A percentile compares a stretch with the other conserved stretches of the same genome.
These are phyloP conservation scores for Hypsizygus ulmarius DNA, from an alignment of 1,284 basidiomycete species.

Conservation along the genomic window DNA sequence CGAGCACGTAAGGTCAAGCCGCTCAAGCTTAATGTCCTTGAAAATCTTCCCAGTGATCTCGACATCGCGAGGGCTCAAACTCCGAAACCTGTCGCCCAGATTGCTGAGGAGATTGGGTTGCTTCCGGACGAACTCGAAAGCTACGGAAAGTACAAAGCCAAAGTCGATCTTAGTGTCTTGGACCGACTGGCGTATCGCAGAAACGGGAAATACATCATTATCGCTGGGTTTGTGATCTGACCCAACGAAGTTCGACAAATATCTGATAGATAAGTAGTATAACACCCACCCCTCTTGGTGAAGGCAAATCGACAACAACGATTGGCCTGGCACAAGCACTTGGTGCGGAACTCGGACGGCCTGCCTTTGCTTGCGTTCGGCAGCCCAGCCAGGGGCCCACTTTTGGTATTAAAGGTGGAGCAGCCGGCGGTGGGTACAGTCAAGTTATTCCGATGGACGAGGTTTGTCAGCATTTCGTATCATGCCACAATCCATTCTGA, in stretches of 20 bases:
- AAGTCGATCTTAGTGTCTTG: slow-evolving; percentile 89
- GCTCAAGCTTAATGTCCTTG: slow-evolving; percentile 73
- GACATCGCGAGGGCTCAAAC: slow-evolving; percentile 95
- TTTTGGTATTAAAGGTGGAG: slow-evolving; percentile 99
- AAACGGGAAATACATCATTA: slow-evolving; percentile 96
- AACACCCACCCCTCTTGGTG: slow-evolving; percentile 96
- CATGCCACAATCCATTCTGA: background rate
- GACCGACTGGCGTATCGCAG: slow-evolving; percentile 84
- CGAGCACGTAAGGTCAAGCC: slow-evolving; percentile 73
- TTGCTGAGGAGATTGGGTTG: slow-evolving; percentile 90
- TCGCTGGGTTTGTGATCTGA: slow-evolving; percentile 67
- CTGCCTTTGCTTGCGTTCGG: slow-evolving; percentile 96
- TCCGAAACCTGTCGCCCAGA: slow-evolving; percentile 83
- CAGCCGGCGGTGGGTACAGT: slow-evolving; percentile 97
- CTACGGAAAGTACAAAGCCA: slow-evolving; percentile 97
- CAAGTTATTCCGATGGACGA: slow-evolving; percentile 99
- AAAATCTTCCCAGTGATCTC: slow-evolving; percentile 93
- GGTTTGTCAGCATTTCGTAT: slow-evolving; percentile 37
- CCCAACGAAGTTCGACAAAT: background rate
- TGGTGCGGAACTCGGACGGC: slow-evolving; percentile 90
- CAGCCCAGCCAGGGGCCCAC: slow-evolving; percentile 99
- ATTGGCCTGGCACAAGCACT: slow-evolving; percentile 97
- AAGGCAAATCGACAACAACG: slow-evolving; percentile 99
- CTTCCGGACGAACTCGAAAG: slow-evolving; percentile 87
- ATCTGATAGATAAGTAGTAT: slow-evolving; percentile 57